Conservation (phyloP, 225 moss, liverwort and hornwort species). For the Pleurozium schreberi region DNA sequence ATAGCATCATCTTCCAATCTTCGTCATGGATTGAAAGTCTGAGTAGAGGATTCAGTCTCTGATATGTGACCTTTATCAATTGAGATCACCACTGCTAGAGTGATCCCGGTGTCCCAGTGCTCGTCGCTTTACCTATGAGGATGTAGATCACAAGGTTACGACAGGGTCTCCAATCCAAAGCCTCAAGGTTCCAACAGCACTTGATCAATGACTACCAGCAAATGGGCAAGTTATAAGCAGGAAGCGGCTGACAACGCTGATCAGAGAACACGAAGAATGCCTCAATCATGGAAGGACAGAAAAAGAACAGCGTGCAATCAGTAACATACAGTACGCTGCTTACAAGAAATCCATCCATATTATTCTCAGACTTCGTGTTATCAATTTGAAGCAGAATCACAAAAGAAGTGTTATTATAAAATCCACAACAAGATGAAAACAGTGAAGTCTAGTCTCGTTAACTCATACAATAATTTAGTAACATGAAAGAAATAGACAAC, state of each 20-base stretch:
- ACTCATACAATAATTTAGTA: not conserved
- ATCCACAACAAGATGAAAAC: not conserved
- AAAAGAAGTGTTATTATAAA: not conserved
- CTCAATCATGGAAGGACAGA: not conserved
- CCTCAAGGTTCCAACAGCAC: not conserved
- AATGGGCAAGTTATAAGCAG: not conserved
- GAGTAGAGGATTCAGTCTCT: constrained; percentile 80
- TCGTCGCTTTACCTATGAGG: not conserved
- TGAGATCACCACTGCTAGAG: not conserved
- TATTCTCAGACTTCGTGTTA: not conserved
- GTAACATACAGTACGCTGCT: not conserved
- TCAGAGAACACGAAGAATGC: not conserved
- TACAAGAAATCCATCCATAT: not conserved
- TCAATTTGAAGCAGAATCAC: not conserved
- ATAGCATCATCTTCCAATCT: constrained; percentile 81
- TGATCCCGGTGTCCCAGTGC: not conserved
- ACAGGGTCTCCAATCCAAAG: not conserved
- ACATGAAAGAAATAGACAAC: not conserved
- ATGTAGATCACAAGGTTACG: not conserved
- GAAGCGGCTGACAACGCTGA: not conserved
- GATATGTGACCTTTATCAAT: not conserved
- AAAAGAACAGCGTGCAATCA: not conserved
- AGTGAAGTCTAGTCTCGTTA: not conserved
- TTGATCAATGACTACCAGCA: not conserved
- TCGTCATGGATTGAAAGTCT: constrained; percentile 97